Conservation (phyloP, 106 monocot species). For the Triglochin maritima region DNA sequence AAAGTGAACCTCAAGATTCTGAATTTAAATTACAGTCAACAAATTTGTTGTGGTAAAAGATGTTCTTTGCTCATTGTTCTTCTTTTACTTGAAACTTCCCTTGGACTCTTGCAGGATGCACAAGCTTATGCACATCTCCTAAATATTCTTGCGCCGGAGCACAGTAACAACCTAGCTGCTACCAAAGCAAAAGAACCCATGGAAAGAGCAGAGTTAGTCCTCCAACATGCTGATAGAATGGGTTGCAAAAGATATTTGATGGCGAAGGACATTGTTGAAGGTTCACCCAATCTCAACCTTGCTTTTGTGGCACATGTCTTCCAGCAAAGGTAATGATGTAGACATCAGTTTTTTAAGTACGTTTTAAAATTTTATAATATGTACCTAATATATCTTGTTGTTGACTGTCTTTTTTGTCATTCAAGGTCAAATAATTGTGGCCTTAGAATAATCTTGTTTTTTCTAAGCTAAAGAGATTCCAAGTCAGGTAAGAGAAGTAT, state of each 20-base stretch:
- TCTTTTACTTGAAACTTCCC: neutral
- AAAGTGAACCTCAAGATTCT: too few relatives aligned
- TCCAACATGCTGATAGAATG: slow-evolving; percentile 93
- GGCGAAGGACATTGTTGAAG: slow-evolving; percentile 85
- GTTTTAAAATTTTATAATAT: too few relatives aligned
- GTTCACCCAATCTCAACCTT: slow-evolving; percentile 78
- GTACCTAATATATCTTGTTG: too few relatives aligned
- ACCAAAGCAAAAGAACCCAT: slow-evolving; percentile 42
- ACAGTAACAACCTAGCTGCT: slow-evolving; percentile 30
- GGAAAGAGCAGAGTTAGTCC: slow-evolving; percentile 76
- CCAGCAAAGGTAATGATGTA: slow-evolving; percentile 52
- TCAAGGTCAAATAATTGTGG: too few relatives aligned
- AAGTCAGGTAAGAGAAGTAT: too few relatives aligned
- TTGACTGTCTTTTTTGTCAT: too few relatives aligned
- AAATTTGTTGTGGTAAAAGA: too few relatives aligned
- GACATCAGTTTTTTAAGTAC: neutral
- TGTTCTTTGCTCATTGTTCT: too few relatives aligned
- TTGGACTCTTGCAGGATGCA: slow-evolving; percentile 42
- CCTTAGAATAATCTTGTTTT: too few relatives aligned
- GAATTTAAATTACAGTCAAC: too few relatives aligned
- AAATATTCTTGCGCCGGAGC: slow-evolving; percentile 82
- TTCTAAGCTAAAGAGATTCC: too few relatives aligned
- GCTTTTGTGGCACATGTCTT: slow-evolving; percentile 94
- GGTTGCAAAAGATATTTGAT: slow-evolving; percentile 91
- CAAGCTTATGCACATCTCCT: slow-evolving; percentile 73